Evolutionary conservation across 2,329 filamentous ascomycete species (phyloP).

Genomic region (Penicillium vulpinum): DNA sequence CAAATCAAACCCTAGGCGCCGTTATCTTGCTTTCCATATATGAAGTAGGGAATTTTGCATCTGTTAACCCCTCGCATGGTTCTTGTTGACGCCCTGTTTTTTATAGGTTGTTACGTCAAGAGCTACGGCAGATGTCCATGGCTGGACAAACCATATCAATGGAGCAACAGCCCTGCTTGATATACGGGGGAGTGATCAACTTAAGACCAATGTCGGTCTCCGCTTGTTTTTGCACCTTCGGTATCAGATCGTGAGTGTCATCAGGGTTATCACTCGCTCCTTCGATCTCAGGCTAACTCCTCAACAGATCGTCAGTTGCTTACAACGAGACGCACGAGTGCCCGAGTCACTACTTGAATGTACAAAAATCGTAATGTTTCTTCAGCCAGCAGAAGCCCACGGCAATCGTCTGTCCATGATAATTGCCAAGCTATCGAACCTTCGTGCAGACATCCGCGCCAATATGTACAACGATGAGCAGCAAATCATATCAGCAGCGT

Average conservation of each 20-base stretch:
- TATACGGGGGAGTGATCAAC: slow-evolving; percentile 39
- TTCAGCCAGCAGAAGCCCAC: slow-evolving; percentile 31
- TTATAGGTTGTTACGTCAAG: slow-evolving; percentile 42
- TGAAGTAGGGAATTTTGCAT: slow-evolving; percentile 50
- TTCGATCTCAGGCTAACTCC: slow-evolving; percentile 5
- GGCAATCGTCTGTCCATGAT: slow-evolving; percentile 33
- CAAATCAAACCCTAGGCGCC: slow-evolving; percentile 51
- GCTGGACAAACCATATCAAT: slow-evolving; percentile 59
- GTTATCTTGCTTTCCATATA: slow-evolving; percentile 63
- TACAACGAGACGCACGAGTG: slow-evolving; percentile 34
- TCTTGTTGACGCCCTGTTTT: neutral
- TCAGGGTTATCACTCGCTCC: slow-evolving; percentile 11
- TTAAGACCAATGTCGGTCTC: slow-evolving; percentile 48
- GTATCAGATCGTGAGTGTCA: slow-evolving; percentile 55
- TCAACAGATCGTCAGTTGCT: slow-evolving; percentile 37
- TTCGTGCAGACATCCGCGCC: slow-evolving; percentile 35
- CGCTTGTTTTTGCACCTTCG: slow-evolving; percentile 57
- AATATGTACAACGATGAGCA: slow-evolving; percentile 25
- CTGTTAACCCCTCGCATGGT: neutral
- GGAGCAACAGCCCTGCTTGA: slow-evolving; percentile 61
- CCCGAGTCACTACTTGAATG: slow-evolving; percentile 36
- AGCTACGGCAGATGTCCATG: slow-evolving; percentile 49
- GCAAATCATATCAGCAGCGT: slow-evolving; percentile 34
- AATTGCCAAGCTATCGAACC: slow-evolving; percentile 32
- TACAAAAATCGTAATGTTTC: slow-evolving; percentile 30